Evolutionary conservation across 2,329 filamentous ascomycete species (phyloP).

Genomic region (Arthrobotrys iridis): DNA sequence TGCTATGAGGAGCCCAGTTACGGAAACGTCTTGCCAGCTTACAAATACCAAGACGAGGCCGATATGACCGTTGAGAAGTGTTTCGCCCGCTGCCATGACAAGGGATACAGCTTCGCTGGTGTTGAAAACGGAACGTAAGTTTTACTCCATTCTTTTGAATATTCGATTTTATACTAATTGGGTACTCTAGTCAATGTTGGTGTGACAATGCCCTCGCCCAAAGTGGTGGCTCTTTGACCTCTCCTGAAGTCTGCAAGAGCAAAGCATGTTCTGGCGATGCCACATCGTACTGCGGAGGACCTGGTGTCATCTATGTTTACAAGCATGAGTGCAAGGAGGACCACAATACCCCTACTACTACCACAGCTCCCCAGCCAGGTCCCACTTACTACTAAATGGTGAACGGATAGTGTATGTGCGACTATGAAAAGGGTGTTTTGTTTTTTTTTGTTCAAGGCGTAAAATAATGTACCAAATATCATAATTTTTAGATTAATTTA

Average conservation of each 20-base stretch:
- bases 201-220: conserved; percentile 15
- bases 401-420: not conserved
- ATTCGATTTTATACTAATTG: not conserved
- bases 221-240: not conserved
- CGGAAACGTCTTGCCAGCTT: not conserved
- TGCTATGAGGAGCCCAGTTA: conserved; percentile 19
- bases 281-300: conserved; percentile 18
- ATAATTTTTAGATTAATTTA: not conserved
- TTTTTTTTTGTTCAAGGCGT: not conserved
- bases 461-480: not conserved
- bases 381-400: not conserved
- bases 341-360: not conserved
- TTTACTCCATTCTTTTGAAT: not conserved
- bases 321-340: conserved; percentile 10
- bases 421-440: not conserved
- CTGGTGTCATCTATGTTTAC: conserved; percentile 6
- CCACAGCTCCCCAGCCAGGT: not conserved
- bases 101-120: conserved; percentile 21
- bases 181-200: conserved; percentile 31
- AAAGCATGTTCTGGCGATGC: conserved; percentile 11
- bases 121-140: conserved; percentile 31
- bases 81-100: not conserved
- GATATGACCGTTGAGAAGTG: conserved; percentile 26
- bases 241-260: conserved; percentile 1
- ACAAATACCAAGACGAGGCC: not conserved